Conservation (phyloP, 345 rosid species). For the Citrus sinensis region DVS_A1.0 CM039169.1:4462001-4462500, state of each 20-base stretch:
- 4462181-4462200: no score
- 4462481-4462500: slow-evolving; percentile 10
- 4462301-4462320: background rate
- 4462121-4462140: slow-evolving; percentile 1
- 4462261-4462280: background rate
- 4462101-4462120: background rate
- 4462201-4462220: background rate
- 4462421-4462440: background rate
- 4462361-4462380: background rate
- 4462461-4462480: slow-evolving; percentile 12
- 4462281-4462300: background rate
- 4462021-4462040: slow-evolving; percentile 7
- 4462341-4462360: background rate
- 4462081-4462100: background rate
- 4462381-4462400: no score
- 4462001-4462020: background rate
- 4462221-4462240: slow-evolving; percentile 11
- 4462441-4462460: background rate
- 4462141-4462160: background rate
- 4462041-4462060: slow-evolving; percentile 11
- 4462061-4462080: background rate
- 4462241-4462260: no score
- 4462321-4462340: background rate
- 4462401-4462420: background rate
- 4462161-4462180: no score